Evolutionary conservation across 1,139 yeast genomes (phyloP).

Genomic region (Saccharomycopsis hybrid): DNA sequence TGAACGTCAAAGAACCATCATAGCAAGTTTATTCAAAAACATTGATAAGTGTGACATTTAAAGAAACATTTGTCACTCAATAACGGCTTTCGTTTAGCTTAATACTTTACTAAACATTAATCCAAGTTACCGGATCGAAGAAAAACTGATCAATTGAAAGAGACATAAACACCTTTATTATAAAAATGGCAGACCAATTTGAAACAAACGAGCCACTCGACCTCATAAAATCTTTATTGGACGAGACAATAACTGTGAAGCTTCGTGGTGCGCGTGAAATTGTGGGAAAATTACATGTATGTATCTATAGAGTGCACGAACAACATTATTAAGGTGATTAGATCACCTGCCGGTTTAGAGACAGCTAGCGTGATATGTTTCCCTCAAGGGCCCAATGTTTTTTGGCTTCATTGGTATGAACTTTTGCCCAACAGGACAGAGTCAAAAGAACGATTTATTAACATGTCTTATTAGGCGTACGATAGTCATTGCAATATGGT

Average conservation of each 20-base stretch:
- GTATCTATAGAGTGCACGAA: constrained; percentile 22
- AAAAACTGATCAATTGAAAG: no score
- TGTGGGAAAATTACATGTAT: constrained; percentile 74
- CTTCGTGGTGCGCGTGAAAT: constrained; percentile 95
- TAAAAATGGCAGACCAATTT: not conserved
- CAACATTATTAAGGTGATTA: not conserved
- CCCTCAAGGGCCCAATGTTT: no score
- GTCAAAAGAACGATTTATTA: not conserved
- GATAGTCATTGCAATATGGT: constrained; percentile 97
- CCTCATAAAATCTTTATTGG: constrained; percentile 76
- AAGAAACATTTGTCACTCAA: no score
- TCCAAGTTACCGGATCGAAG: no score
- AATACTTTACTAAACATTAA: no score
- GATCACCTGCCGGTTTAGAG: not conserved
- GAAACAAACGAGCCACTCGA: constrained; percentile 62
- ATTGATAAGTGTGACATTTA: no score
- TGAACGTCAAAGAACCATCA: no score
- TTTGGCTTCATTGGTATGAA: no score
- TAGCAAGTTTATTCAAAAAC: no score
- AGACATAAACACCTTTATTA: not conserved
- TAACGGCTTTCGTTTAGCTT: no score
- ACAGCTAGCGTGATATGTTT: no score
- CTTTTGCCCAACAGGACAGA: no score
- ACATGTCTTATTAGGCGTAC: constrained; percentile 46
- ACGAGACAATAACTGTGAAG: constrained; percentile 82